phyloP scores from a whole-genome alignment of 768 basidiomycete genomes.

The Lanmaoa pseudosensibilis region DNA sequence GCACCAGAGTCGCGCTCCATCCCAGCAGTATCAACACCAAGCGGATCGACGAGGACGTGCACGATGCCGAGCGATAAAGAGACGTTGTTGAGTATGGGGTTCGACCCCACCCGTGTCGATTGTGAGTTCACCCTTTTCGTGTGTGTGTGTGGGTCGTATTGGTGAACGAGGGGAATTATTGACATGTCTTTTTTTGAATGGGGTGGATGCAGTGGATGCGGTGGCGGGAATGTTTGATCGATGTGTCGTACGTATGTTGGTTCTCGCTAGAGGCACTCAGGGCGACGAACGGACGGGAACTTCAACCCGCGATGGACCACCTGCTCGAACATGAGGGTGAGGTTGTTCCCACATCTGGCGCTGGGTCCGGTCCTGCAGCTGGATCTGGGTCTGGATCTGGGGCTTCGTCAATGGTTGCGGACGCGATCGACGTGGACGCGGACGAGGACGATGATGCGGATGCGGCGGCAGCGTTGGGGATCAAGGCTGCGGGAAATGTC shows the following conservation, averaged over 20 bases:
- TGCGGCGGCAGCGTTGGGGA: conserved; percentile 56
- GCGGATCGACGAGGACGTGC: neutral
- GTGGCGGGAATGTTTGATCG: neutral
- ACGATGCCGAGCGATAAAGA: conserved; percentile 62
- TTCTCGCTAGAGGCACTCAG: conserved; percentile 74
- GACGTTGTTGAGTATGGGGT: conserved; percentile 81
- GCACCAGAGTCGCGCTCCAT: neutral
- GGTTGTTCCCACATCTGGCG: conserved; percentile 63
- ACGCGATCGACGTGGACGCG: conserved; percentile 49
- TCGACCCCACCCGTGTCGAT: conserved; percentile 79
- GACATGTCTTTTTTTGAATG: no score
- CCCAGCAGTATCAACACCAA: neutral
- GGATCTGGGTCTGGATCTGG: no score
- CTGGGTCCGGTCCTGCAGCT: conserved; percentile 32
- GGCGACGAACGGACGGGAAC: conserved; percentile 77
- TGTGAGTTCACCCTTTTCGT: conserved; percentile 50
- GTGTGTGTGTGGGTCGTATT: no score
- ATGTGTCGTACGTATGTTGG: neutral
- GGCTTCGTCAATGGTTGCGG: conserved; percentile 8
- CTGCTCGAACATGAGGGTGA: conserved; percentile 78
- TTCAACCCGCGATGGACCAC: conserved; percentile 92
- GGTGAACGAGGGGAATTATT: no score
- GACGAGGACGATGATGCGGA: conserved; percentile 71
- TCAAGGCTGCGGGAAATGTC: conserved; percentile 35
- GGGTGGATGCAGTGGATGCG: no score